A percentile compares a stretch with the other conserved stretches of the same genome.
phyloP scores from a whole-genome alignment of 208 protist species.

The Acanthamoeba sp. region DNA sequence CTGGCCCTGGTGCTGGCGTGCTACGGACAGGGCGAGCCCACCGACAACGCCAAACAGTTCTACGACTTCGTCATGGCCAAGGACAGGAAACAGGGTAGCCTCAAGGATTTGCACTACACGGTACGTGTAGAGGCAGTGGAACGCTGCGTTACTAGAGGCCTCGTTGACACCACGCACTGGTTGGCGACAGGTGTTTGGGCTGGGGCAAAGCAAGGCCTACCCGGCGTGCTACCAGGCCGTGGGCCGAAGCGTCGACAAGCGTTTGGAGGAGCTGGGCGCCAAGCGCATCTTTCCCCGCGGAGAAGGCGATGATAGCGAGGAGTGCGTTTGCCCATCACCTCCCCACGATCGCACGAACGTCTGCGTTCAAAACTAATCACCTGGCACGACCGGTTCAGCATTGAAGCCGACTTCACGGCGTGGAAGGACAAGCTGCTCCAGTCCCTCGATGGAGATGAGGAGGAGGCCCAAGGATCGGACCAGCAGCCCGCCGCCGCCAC shows the following conservation, averaged over 20 bases:
- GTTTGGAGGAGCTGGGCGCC: slow-evolving; percentile 83
- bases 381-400: neutral
- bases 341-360: neutral
- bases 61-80: slow-evolving; percentile 82
- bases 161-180: neutral
- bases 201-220: slow-evolving; percentile 95
- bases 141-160: too few species aligned
- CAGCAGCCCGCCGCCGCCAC: neutral
- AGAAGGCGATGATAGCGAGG: slow-evolving; percentile 88
- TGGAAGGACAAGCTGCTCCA: slow-evolving; percentile 85
- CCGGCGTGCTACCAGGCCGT: slow-evolving; percentile 93
- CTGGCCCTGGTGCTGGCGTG: slow-evolving; percentile 89
- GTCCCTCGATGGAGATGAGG: neutral
- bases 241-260: slow-evolving; percentile 84
- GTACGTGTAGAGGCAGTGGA: slow-evolving; percentile 32
- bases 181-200: slow-evolving; percentile 89
- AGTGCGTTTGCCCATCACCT: slow-evolving; percentile 30
- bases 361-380: neutral
- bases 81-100: slow-evolving; percentile 61
- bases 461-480: neutral
- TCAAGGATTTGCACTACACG: slow-evolving; percentile 88
- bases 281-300: slow-evolving; percentile 82
- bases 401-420: slow-evolving; percentile 89
- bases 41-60: slow-evolving; percentile 89
- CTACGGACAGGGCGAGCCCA: slow-evolving; percentile 92